Evolutionary conservation across 371 early-diverging fungal species (phyloP).

Genomic region (Mucor lusitanicus): DNA sequence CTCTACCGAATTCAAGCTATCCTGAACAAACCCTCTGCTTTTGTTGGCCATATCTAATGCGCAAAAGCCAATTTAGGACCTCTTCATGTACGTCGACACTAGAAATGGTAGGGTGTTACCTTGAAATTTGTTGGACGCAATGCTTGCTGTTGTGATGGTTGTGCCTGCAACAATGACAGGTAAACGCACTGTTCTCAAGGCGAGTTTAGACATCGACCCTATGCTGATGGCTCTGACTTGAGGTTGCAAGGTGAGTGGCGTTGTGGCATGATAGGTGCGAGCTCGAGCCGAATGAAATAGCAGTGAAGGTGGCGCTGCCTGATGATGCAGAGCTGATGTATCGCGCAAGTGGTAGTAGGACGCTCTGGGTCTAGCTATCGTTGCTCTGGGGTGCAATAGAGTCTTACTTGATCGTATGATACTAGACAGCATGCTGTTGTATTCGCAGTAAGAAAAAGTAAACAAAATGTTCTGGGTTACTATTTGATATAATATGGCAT

Average conservation of each 20-base stretch:
- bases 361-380: neutral
- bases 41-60: conserved; percentile 40
- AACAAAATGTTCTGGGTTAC: neutral
- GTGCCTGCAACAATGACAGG: conserved; percentile 43
- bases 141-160: conserved; percentile 38
- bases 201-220: conserved; percentile 30
- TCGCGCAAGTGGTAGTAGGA: neutral
- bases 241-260: conserved; percentile 20
- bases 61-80: conserved; percentile 72
- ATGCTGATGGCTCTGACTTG: conserved; percentile 33
- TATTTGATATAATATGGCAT: neutral
- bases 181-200: conserved; percentile 32
- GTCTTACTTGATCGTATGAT: neutral
- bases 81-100: conserved; percentile 9
- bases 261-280: conserved; percentile 32
- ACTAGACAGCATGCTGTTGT: neutral
- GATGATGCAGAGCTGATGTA: neutral
- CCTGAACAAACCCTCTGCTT: conserved; percentile 26
- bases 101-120: conserved; percentile 41
- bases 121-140: conserved; percentile 44
- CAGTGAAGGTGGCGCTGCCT: conserved; percentile 16
- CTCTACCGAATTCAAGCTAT: conserved; percentile 24
- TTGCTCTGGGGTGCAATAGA: neutral
- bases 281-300: conserved; percentile 29
- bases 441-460: neutral